A percentile compares a stretch with the other conserved stretches of the same genome.
These are phyloP conservation scores for Mycena olivaceomarginata DNA, from an alignment of 768 basidiomycete genomes.

Conservation along the genomic window DNA sequence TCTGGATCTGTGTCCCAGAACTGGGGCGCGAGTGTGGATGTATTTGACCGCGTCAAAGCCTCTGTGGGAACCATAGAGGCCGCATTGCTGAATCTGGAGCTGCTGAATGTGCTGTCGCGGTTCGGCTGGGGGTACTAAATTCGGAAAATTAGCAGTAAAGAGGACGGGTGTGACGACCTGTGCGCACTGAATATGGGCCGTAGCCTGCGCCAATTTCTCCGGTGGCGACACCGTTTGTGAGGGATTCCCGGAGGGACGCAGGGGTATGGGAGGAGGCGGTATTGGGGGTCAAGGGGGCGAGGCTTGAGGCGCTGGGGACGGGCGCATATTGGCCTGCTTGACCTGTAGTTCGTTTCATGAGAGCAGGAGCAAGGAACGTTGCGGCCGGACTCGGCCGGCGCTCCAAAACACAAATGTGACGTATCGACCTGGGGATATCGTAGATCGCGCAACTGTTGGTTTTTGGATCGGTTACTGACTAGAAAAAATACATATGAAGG, in stretches of 20 bases:
- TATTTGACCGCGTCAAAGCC: slow-evolving; percentile 46
- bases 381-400: background rate
- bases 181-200: slow-evolving; percentile 74
- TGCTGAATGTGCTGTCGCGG: slow-evolving; percentile 34
- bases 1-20: slow-evolving; percentile 78
- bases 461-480: too few species aligned
- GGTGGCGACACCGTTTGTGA: slow-evolving; percentile 72
- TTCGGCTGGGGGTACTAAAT: slow-evolving; percentile 61
- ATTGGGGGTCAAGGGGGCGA: background rate
- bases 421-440: too few species aligned
- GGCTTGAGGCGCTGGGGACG: slow-evolving; percentile 36
- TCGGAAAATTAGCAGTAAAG: background rate
- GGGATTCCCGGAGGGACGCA: slow-evolving; percentile 42
- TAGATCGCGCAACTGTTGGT: too few species aligned
- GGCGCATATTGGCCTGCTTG: slow-evolving; percentile 32
- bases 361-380: slow-evolving; percentile 2
- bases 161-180: background rate
- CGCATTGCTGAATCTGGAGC: slow-evolving; percentile 43
- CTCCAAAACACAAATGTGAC: too few species aligned
- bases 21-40: slow-evolving; percentile 64
- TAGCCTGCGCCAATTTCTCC: slow-evolving; percentile 73
- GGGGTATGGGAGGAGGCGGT: slow-evolving; percentile 27
- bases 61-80: slow-evolving; percentile 19
- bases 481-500: too few species aligned
- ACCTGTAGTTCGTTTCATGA: slow-evolving; percentile 25